Conservation (phyloP, 306 rosid species). For the Pterocarpus macrocarpus region DNA sequence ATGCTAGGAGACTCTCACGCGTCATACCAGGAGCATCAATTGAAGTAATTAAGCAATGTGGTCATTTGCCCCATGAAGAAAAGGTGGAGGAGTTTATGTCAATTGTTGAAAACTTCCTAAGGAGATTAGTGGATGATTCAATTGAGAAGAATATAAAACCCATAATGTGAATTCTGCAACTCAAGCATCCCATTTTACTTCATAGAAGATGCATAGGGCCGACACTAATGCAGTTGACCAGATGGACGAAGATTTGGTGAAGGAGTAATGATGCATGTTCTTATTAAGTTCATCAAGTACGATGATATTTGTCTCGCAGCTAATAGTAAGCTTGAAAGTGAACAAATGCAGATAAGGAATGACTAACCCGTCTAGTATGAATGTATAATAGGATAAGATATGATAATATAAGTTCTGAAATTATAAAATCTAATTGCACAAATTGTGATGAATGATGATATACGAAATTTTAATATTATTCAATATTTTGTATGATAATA, state of each 20-base stretch:
- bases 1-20: slow-evolving; percentile 85
- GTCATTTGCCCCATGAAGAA: slow-evolving; percentile 96
- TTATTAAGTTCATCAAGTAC: slow-evolving; percentile 25
- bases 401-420: too few relatives aligned
- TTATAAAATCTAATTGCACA: too few relatives aligned
- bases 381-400: too few relatives aligned
- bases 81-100: slow-evolving; percentile 78
- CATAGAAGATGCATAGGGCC: slow-evolving; percentile 3
- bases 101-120: slow-evolving; percentile 77
- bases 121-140: slow-evolving; percentile 51
- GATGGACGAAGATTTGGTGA: slow-evolving; percentile 9
- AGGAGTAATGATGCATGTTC: slow-evolving; percentile 19
- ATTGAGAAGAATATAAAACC: slow-evolving; percentile 49
- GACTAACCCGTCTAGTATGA: not conserved
- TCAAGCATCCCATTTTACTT: slow-evolving; percentile 23
- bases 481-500: too few relatives aligned
- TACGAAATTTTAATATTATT: too few relatives aligned
- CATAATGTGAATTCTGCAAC: slow-evolving; percentile 33
- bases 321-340: slow-evolving; percentile 3
- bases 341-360: slow-evolving; percentile 21
- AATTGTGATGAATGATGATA: too few relatives aligned
- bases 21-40: slow-evolving; percentile 76
- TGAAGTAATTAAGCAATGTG: slow-evolving; percentile 82
- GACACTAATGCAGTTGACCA: slow-evolving; percentile 10
- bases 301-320: not conserved